phyloP scores from a whole-genome alignment of 768 basidiomycete genomes.

The Mycena crocata region DNA sequence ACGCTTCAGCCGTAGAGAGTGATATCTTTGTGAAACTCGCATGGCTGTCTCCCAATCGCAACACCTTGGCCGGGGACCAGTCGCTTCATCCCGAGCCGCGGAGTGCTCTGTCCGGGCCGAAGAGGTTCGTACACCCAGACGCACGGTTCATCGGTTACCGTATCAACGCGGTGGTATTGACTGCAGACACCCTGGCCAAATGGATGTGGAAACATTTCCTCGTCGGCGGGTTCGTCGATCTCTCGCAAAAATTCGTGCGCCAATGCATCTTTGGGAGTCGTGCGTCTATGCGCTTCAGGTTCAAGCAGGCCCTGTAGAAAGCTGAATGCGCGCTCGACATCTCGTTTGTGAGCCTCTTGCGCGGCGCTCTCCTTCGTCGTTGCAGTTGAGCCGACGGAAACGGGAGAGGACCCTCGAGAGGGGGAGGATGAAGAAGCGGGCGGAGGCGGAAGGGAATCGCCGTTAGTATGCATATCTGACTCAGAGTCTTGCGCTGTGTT shows the following conservation, averaged over 20 bases:
- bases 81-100: constrained; percentile 34
- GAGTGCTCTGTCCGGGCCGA: constrained; percentile 48
- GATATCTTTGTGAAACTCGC: constrained; percentile 66
- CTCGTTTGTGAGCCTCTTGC: constrained; percentile 36
- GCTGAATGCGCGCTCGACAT: constrained; percentile 77
- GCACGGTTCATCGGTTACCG: constrained; percentile 64
- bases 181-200: constrained; percentile 77
- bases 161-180: constrained; percentile 68
- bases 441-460: constrained; percentile 42
- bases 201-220: constrained; percentile 76
- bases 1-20: constrained; percentile 20
- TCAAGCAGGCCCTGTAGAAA: constrained; percentile 80
- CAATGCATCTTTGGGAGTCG: constrained; percentile 81
- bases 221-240: constrained; percentile 61
- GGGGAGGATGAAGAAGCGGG: constrained; percentile 50
- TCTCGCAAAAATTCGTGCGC: constrained; percentile 82
- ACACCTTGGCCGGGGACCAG: constrained; percentile 62
- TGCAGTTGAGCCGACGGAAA: constrained; percentile 24
- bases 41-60: constrained; percentile 69
- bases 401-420: constrained; percentile 32
- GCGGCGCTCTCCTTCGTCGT: constrained; percentile 20
- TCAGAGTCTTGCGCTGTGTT: constrained; percentile 44
- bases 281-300: constrained; percentile 80
- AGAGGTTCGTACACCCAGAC: constrained; percentile 52
- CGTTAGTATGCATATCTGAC: constrained; percentile 33